Evolutionary conservation across 805 yeast genomes (phyloP).

Genomic region (Wickerhamia fluorescens): DNA sequence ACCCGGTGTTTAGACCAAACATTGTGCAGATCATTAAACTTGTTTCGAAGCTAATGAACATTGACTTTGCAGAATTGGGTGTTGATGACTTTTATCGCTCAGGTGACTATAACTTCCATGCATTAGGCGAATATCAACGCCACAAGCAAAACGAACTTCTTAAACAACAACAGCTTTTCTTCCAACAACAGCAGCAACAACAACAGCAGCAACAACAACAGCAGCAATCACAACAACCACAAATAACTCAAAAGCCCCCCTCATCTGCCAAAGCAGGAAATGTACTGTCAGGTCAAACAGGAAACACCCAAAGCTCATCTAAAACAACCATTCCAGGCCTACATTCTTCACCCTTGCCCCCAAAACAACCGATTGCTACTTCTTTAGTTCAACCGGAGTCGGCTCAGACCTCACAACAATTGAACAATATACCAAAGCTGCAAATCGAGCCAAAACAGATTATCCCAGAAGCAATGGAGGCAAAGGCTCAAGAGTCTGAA

Average conservation of each 20-base stretch:
- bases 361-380: too few relatives aligned
- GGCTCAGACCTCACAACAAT: conserved; percentile 1
- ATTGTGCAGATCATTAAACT: conserved; percentile 73
- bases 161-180: conserved; percentile 32
- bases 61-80: conserved; percentile 21
- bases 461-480: too few relatives aligned
- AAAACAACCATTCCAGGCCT: too few relatives aligned
- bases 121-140: conserved; percentile 45
- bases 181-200: conserved; percentile 26
- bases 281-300: conserved; percentile 1
- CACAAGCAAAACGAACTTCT: conserved; percentile 26
- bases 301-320: conserved; percentile 1
- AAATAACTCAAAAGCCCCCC: not conserved
- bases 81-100: conserved; percentile 39
- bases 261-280: not conserved
- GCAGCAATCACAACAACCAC: conserved; percentile 4
- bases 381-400: conserved; percentile 1
- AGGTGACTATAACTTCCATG: conserved; percentile 54
- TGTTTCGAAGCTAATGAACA: conserved; percentile 44
- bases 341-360: not conserved
- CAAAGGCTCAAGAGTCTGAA: conserved; percentile 1
- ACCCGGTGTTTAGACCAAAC: conserved; percentile 79
- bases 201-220: conserved; percentile 4
- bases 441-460: too few relatives aligned
- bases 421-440: too few relatives aligned